Percentiles rank a stretch among this genome's conserved stretches.
These are phyloP conservation scores for Penicillium dipodomyicola DNA, from an alignment of 495 filamentous ascomycete species.

Conservation along the genomic window DNA sequence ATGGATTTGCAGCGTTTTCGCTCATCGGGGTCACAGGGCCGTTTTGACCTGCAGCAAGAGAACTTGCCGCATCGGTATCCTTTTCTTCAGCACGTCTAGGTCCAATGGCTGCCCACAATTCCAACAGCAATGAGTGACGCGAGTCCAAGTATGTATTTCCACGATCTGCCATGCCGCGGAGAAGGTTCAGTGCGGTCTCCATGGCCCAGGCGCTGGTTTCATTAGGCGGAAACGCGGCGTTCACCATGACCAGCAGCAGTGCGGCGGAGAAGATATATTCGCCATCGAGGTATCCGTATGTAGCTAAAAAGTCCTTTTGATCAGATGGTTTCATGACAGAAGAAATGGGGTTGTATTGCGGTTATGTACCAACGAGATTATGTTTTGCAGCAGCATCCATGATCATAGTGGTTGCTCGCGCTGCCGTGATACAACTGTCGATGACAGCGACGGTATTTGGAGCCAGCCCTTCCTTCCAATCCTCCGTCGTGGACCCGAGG, in stretches of 20 bases:
- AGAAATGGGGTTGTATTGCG: neutral
- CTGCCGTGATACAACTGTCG: conserved; percentile 47
- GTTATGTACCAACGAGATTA: conserved; percentile 41
- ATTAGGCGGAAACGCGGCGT: conserved; percentile 45
- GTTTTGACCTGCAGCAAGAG: neutral
- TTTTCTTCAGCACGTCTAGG: conserved; percentile 12
- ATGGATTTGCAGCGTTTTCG: conserved; percentile 13
- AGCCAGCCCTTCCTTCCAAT: conserved; percentile 44
- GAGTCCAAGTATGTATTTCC: conserved; percentile 46
- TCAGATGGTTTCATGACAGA: neutral
- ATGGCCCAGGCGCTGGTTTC: conserved; percentile 39
- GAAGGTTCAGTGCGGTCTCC: conserved; percentile 41
- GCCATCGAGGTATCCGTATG: conserved; percentile 51
- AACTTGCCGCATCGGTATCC: neutral
- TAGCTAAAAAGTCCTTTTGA: conserved; percentile 27
- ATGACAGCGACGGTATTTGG: conserved; percentile 45
- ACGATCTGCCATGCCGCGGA: conserved; percentile 46
- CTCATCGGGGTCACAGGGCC: conserved; percentile 21
- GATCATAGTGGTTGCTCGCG: conserved; percentile 46
- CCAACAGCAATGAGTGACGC: conserved; percentile 41
- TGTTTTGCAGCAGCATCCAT: conserved; percentile 46
- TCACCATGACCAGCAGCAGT: conserved; percentile 50
- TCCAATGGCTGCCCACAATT: conserved; percentile 32
- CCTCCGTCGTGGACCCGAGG: conserved; percentile 22
- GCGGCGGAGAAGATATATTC: conserved; percentile 51